phyloP scores from a whole-genome alignment of 805 yeast genomes.

The Kregervanrija fluxuum region DNA sequence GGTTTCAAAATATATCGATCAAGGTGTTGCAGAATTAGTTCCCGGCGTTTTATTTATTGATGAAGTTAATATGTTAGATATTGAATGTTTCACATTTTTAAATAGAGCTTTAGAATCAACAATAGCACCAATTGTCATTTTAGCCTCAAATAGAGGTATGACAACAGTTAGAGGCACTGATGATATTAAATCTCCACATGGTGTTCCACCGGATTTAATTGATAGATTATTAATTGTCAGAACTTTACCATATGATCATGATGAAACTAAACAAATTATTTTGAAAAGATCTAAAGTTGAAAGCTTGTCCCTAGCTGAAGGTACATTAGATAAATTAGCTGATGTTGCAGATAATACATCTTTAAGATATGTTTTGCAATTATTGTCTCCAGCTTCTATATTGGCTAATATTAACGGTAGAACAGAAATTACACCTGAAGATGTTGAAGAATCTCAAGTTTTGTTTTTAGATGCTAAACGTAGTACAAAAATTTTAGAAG shows the following conservation, averaged over 20 bases:
- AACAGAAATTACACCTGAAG: conserved; percentile 57
- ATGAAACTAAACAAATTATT: conserved; percentile 81
- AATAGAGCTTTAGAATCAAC: conserved; percentile 96
- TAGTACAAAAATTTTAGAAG: conserved; percentile 79
- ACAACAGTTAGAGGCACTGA: conserved; percentile 91
- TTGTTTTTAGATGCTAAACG: conserved; percentile 85
- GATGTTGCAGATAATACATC: conserved; percentile 87
- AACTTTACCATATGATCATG: conserved; percentile 67
- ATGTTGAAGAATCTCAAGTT: conserved; percentile 79
- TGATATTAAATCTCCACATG: conserved; percentile 86
- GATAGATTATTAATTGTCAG: conserved; percentile 92
- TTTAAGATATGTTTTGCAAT: conserved; percentile 85
- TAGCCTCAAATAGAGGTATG: conserved; percentile 97
- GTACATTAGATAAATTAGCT: conserved; percentile 81
- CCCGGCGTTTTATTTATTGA: conserved; percentile 98
- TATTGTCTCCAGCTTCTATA: conserved; percentile 85
- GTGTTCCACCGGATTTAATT: conserved; percentile 90
- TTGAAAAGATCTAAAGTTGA: conserved; percentile 91
- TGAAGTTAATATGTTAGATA: conserved; percentile 97
- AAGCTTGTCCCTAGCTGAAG: conserved; percentile 75
- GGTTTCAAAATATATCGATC: conserved; percentile 98
- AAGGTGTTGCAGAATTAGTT: conserved; percentile 95
- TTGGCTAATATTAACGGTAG: conserved; percentile 73
- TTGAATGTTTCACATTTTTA: conserved; percentile 90
- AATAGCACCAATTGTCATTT: conserved; percentile 91